Evolutionary conservation across 352 stramenopile species (phyloP).

Genomic region (Globisporangium abappressorium): DNA sequence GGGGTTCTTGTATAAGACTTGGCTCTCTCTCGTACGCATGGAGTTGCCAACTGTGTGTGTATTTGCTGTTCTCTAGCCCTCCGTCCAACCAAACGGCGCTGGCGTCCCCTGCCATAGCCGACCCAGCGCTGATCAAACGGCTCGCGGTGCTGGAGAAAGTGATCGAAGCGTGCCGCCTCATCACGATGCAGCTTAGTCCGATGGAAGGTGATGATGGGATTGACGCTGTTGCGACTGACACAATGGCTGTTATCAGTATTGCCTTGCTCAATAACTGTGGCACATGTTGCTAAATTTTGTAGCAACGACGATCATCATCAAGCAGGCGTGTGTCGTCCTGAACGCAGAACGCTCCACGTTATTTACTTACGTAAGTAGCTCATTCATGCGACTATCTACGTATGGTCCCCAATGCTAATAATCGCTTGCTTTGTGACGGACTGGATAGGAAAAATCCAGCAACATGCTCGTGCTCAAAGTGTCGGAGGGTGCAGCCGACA

Average conservation of each 20-base stretch:
- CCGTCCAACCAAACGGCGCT: constrained; percentile 8
- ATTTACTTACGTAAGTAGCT: constrained; percentile 71
- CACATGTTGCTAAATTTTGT: neutral
- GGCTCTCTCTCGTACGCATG: too few relatives aligned
- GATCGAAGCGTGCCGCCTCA: constrained; percentile 71
- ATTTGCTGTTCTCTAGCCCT: constrained; percentile 1
- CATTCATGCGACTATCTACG: neutral
- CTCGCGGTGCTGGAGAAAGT: constrained; percentile 74
- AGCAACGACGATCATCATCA: constrained; percentile 86
- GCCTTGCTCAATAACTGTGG: neutral
- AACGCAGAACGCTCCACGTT: constrained; percentile 88
- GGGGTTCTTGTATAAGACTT: too few relatives aligned
- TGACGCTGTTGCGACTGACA: neutral
- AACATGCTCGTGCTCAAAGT: constrained; percentile 86
- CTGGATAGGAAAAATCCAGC: constrained; percentile 51
- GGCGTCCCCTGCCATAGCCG: constrained; percentile 14
- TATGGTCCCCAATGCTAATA: neutral
- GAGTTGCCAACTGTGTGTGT: neutral
- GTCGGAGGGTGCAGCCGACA: constrained; percentile 81
- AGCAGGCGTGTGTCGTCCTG: constrained; percentile 83
- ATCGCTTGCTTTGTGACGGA: neutral
- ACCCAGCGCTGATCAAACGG: constrained; percentile 51
- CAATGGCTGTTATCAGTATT: neutral
- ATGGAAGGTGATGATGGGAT: constrained; percentile 44
- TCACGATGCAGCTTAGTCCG: constrained; percentile 76